Conservation (phyloP, 371 early-diverging fungal species). For the Haplosporangium sp. region DNA sequence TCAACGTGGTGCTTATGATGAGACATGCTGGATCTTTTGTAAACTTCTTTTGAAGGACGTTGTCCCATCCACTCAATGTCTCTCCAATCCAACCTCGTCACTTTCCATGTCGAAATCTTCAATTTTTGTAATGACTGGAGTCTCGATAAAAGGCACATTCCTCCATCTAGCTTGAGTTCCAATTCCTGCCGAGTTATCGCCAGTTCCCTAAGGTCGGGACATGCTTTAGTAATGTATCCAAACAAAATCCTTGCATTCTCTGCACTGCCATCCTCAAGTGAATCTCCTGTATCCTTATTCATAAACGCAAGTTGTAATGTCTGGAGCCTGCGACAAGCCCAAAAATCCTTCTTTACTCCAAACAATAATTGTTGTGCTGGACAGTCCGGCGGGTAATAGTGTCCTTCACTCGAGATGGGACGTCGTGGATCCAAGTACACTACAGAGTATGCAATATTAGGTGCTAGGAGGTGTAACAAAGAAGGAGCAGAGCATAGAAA, state of each 20-base stretch:
- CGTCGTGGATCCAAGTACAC: too few relatives aligned
- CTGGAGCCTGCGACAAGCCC: slow-evolving; percentile 20
- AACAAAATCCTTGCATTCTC: slow-evolving; percentile 27
- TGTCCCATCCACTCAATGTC: slow-evolving; percentile 23
- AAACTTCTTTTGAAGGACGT: not conserved
- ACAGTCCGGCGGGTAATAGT: too few relatives aligned
- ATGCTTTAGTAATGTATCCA: slow-evolving; percentile 22
- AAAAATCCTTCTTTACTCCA: not conserved
- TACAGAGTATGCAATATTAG: too few relatives aligned
- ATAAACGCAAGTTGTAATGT: slow-evolving; percentile 11
- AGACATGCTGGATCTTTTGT: not conserved
- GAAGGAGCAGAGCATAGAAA: too few relatives aligned
- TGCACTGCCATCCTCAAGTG: not conserved
- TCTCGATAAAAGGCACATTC: slow-evolving; percentile 17
- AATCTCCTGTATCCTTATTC: not conserved
- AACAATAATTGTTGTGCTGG: too few relatives aligned
- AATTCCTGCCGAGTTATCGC: not conserved
- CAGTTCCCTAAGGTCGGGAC: slow-evolving; percentile 18
- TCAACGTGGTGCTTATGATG: not conserved
- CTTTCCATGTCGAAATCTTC: slow-evolving; percentile 10
- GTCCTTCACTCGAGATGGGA: too few relatives aligned
- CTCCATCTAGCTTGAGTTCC: slow-evolving; percentile 8
- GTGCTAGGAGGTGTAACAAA: too few relatives aligned
- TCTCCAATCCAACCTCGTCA: not conserved
- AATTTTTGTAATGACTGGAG: slow-evolving; percentile 7